Evolutionary conservation across 2,329 filamentous ascomycete genomes (phyloP), one percentile per base, ranked within the genome.

Genomic region (Kalaharituber pfeilii): DNA sequence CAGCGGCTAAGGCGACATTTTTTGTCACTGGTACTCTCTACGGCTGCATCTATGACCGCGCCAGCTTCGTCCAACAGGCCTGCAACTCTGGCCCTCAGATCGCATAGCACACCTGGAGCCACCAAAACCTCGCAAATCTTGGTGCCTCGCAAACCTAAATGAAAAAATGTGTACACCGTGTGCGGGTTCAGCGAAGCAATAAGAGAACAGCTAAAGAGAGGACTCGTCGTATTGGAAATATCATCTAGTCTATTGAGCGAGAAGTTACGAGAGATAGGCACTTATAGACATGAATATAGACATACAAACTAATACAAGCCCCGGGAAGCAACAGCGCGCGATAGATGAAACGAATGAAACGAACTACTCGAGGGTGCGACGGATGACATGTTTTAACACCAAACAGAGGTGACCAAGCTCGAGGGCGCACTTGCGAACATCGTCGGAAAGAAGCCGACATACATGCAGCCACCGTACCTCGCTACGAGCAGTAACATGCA

Each of bases 31-130:
- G 53, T 15, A 51, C 50, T 22, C 49, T 51, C 49, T 51, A 51
- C 36, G 53, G 53, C 18, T 51, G 50, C 22, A 52, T 51, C 26
- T 42, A 51, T n/a, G 24, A 26, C 36, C 49, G 50, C n/a, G 49
- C 45, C 20, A 22, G 22, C 11, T 47, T 30, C 11, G 28, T 29
- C 59, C 62, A 39, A 44, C 73, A 74, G 57, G 77, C 77, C 71
- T 58, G 72, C 55, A 57, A 64, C 39, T 72, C 75, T 5, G 76
- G 76, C 9, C 79, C 81, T 65, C 78, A 81, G 65, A 69, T 81
- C 56, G 78, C 74, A 56, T 75, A 72, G 13, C 78, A 77, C 64
- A 76, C 74, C 8, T 77, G 74, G 74, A 72, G 71, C 2, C 74
- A 77, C 60, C 67, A 72, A 54, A 70, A 73, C 54, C 62, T 75